Conservation (phyloP, 305 asterid genomes). For the Fraxinus sp. region DNA sequence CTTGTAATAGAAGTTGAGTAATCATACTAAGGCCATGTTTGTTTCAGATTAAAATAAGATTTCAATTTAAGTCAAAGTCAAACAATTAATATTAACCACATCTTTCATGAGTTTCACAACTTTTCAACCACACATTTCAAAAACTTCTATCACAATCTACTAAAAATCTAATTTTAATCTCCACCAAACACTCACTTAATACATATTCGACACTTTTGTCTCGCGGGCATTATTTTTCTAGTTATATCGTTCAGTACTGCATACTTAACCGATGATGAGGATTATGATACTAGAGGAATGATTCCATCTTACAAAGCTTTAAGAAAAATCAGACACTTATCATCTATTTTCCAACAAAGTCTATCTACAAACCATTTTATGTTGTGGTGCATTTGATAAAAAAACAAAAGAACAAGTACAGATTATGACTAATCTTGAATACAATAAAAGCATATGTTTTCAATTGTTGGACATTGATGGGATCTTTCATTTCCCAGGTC, state of each 20-base stretch:
- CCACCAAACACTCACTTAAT: neutral
- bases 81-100: too few relatives aligned
- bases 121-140: too few relatives aligned
- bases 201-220: neutral
- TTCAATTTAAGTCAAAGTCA: too few relatives aligned
- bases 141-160: too few relatives aligned
- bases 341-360: conserved; percentile 9
- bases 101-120: too few relatives aligned
- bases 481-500: neutral
- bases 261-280: neutral
- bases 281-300: neutral
- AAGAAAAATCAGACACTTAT: conserved; percentile 4
- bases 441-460: neutral
- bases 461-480: neutral
- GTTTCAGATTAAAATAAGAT: too few relatives aligned
- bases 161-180: too few relatives aligned
- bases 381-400: conserved; percentile 6
- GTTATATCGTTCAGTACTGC: too few relatives aligned
- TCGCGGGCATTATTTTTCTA: neutral
- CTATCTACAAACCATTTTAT: neutral
- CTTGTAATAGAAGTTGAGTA: neutral
- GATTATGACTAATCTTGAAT: neutral
- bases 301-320: neutral
- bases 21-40: neutral
- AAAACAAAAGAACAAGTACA: conserved; percentile 3